A percentile compares a stretch with the other conserved stretches of the same genome.
phyloP scores from a whole-genome alignment of 2,329 filamentous ascomycete genomes.

The Botrytis deweyae region DNA sequence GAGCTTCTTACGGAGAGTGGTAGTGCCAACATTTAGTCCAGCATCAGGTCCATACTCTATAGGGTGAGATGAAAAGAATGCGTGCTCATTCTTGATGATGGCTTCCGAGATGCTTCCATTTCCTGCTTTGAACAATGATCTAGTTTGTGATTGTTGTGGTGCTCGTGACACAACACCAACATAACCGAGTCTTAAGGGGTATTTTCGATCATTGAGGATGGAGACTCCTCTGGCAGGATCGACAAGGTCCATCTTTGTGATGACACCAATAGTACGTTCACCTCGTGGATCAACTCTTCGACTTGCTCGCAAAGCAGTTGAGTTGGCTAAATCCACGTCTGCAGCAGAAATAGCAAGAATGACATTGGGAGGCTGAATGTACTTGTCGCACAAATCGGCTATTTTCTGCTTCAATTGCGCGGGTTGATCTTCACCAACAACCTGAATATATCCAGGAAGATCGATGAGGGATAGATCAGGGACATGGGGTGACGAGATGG shows the following conservation, averaged over 20 bases:
- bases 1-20: slow-evolving; percentile 86
- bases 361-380: slow-evolving; percentile 93
- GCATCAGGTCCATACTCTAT: slow-evolving; percentile 73
- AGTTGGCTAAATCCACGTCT: slow-evolving; percentile 96
- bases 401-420: slow-evolving; percentile 93
- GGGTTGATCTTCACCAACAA: slow-evolving; percentile 87
- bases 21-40: slow-evolving; percentile 76
- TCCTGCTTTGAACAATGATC: slow-evolving; percentile 78
- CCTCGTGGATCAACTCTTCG: slow-evolving; percentile 89
- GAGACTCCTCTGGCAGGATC: slow-evolving; percentile 74
- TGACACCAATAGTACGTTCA: slow-evolving; percentile 95
- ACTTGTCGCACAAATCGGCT: slow-evolving; percentile 93
- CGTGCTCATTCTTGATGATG: slow-evolving; percentile 83
- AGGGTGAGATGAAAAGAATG: slow-evolving; percentile 83
- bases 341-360: slow-evolving; percentile 97
- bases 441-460: slow-evolving; percentile 95
- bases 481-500: slow-evolving; percentile 92
- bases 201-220: slow-evolving; percentile 86
- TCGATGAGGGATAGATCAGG: slow-evolving; percentile 96
- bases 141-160: slow-evolving; percentile 52
- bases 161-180: slow-evolving; percentile 90
- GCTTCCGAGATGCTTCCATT: slow-evolving; percentile 74
- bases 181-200: slow-evolving; percentile 91
- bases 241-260: slow-evolving; percentile 98
- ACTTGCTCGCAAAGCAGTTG: slow-evolving; percentile 85